phyloP scores from a whole-genome alignment of 805 yeast genomes.

The Hanseniaspora lachancei region DNA sequence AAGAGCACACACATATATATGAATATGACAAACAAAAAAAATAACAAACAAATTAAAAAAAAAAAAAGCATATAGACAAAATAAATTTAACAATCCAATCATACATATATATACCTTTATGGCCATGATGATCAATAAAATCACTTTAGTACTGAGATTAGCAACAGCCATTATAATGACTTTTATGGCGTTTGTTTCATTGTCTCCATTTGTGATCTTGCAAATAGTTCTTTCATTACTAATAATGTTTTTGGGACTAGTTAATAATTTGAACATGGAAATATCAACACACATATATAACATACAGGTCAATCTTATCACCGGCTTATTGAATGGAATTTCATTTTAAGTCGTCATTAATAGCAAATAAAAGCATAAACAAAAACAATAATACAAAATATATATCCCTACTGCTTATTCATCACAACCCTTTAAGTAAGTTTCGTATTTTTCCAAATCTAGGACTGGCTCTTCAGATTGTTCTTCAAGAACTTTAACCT shows the following conservation, averaged over 20 bases:
- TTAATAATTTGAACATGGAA: constrained; percentile 4
- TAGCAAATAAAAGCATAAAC: not conserved
- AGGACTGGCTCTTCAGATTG: constrained; percentile 38
- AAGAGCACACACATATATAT: too few species aligned
- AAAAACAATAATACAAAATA: not conserved
- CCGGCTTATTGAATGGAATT: not conserved
- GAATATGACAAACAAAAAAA: not conserved
- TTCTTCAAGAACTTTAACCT: constrained; percentile 45
- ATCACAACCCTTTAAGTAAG: constrained; percentile 32
- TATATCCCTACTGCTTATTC: constrained; percentile 28
- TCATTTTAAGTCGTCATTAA: not conserved
- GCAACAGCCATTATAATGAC: not conserved
- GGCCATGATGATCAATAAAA: not conserved
- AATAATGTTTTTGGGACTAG: not conserved
- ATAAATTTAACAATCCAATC: not conserved
- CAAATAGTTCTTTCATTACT: not conserved
- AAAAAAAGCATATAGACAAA: not conserved
- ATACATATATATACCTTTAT: not conserved
- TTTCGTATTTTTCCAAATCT: constrained; percentile 43
- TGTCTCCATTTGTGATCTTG: not conserved
- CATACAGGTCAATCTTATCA: not conserved
- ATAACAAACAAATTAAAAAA: not conserved
- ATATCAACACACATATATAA: constrained; percentile 1
- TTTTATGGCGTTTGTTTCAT: not conserved
- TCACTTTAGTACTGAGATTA: not conserved